phyloP scores from a whole-genome alignment of 176 grass and related monocot genomes.

The Oryza coarctata region DNA sequence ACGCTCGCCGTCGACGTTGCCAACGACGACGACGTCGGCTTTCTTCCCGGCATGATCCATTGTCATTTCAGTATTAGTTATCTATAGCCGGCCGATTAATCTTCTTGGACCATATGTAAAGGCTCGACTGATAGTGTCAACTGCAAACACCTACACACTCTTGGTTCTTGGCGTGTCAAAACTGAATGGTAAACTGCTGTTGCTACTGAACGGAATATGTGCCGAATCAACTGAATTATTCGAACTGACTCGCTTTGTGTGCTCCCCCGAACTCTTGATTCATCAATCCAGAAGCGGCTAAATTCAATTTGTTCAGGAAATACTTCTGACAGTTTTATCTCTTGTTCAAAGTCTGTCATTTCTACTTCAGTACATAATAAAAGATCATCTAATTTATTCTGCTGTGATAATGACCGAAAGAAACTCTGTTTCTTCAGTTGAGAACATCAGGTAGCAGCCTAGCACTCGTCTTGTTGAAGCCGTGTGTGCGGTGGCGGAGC shows the following conservation, averaged over 20 bases:
- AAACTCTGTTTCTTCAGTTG: not conserved
- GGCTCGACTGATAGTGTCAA: not conserved
- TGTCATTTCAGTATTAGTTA: not conserved
- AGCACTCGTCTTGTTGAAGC: constrained; percentile 26
- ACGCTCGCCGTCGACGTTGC: not conserved
- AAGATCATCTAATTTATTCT: not conserved
- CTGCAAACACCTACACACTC: not conserved
- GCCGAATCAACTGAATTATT: not conserved
- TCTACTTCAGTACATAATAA: not conserved
- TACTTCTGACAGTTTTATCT: not conserved
- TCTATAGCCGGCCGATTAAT: not conserved
- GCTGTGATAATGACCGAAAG: not conserved
- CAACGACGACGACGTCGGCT: not conserved
- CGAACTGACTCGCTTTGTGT: not conserved
- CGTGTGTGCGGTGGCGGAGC: no score
- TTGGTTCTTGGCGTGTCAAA: constrained; percentile 45
- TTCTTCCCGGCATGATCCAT: constrained; percentile 12
- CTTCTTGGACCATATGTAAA: not conserved
- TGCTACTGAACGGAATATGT: not conserved
- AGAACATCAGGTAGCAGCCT: not conserved
- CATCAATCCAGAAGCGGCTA: not conserved
- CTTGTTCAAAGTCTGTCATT: no score
- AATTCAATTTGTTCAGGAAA: not conserved
- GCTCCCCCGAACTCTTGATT: not conserved
- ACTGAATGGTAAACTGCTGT: not conserved